phyloP scores from a whole-genome alignment of 2,329 filamentous ascomycete species.

The Pestalotiopsis sp. region DNA sequence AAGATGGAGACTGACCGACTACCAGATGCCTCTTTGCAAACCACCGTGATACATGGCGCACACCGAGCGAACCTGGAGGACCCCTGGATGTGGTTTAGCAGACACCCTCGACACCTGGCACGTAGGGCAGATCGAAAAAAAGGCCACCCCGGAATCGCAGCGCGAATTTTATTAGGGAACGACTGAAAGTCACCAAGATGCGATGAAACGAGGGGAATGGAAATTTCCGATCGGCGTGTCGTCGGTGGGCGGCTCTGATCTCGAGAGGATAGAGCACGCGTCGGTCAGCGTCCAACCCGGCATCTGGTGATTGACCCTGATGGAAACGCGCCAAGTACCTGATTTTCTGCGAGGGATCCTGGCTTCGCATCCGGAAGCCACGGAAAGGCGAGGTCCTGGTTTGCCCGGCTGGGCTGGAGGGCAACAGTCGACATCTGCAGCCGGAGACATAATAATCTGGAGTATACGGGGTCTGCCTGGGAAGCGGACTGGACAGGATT shows the following conservation, averaged over 20 bases:
- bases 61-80: background rate
- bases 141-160: background rate
- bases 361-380: constrained; percentile 9
- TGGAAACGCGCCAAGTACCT: background rate
- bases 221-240: constrained; percentile 4
- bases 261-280: background rate
- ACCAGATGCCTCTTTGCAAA: background rate
- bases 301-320: background rate
- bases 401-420: background rate
- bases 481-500: background rate
- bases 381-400: background rate
- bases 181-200: background rate
- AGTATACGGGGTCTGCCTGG: background rate
- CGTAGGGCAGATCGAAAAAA: background rate
- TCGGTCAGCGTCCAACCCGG: background rate
- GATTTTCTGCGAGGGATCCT: background rate
- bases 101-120: background rate
- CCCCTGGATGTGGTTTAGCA: background rate
- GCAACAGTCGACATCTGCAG: background rate
- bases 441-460: background rate
- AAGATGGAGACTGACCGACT: background rate
- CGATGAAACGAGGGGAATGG: background rate
- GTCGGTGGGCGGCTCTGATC: background rate
- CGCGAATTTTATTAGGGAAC: background rate
- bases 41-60: background rate